Evolutionary conservation across 2,329 filamentous ascomycete species (phyloP), one percentile per base, ranked within the genome.

Genomic region (Epichloe brachyelytri): DNA sequence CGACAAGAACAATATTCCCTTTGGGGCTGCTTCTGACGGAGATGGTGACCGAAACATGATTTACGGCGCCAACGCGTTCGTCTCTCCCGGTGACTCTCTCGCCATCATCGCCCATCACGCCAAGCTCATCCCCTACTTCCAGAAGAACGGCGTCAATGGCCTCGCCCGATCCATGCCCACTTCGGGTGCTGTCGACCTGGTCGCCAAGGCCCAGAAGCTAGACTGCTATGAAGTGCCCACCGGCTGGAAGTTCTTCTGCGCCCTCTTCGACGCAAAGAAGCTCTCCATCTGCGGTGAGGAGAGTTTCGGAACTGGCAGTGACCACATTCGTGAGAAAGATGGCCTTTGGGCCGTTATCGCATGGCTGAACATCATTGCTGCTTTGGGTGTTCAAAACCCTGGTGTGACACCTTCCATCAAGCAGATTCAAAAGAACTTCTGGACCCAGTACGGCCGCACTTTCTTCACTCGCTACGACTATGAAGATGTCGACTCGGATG

Each of bases 1-100:
- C 41, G 89, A 98, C 70, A 87, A 87, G 74, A 83, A 88, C 62
- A 80, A 82, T 53, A 89, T 98, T 57, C 93, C 94, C 65, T 98
- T 98, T 62, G 93, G 93, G 64, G 93, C 93, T 53, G 93, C 93
- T 46, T 95, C 88, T 57, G 93, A 98, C 60, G 93, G 93, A 60
- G 93, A 98, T 62, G 93, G 93, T 63, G 93, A 98, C 76, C 87
- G 93, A 61, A 98, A 98, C 82, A 98, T 98, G 93, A 98, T 98
- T 65, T 98, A 98, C 72, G 93, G 93, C 56, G 90, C 91, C 58
- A 91, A 94, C 63, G 83, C 86, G 43, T 98, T 98, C 65, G 93
- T 98, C 55, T 97, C 91, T 7, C 93, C 93, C 7, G 93, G 93
- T 65, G 93, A 98, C 76, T 95, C 88, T 63, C 77, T 98, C 62